Percentiles rank a stretch among this genome's conserved stretches.
phyloP scores from a whole-genome alignment of 805 yeast species.

The Blastobotrys terrestris region DNA sequence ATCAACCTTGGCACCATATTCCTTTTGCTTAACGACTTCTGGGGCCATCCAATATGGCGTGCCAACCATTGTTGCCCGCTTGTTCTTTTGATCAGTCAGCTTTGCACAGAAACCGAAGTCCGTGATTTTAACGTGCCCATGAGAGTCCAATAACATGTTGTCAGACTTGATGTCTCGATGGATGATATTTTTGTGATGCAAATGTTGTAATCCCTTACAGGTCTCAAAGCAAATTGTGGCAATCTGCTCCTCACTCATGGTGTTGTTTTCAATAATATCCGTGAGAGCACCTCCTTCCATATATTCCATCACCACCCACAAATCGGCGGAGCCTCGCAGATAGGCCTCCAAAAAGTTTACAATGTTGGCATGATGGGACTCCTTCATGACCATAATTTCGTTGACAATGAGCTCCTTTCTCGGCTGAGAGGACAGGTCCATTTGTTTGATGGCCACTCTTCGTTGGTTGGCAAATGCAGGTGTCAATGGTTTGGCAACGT shows the following conservation, averaged over 20 bases:
- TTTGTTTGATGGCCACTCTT: constrained; percentile 89
- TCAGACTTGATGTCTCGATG: constrained; percentile 98
- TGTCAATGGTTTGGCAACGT: constrained; percentile 64
- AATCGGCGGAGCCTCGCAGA: constrained; percentile 47
- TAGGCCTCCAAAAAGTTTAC: constrained; percentile 91
- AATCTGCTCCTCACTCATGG: constrained; percentile 77
- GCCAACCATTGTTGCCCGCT: constrained; percentile 82
- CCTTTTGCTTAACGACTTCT: constrained; percentile 73
- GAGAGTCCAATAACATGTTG: constrained; percentile 75
- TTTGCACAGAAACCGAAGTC: constrained; percentile 98
- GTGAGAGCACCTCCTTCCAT: constrained; percentile 99
- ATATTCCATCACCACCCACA: constrained; percentile 98
- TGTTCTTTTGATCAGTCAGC: constrained; percentile 67
- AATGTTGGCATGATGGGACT: constrained; percentile 81
- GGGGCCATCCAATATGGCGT: constrained; percentile 93
- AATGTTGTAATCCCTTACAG: constrained; percentile 80
- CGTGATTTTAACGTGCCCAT: constrained; percentile 88
- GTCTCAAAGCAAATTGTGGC: constrained; percentile 89
- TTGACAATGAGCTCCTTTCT: constrained; percentile 91
- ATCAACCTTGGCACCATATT: constrained; percentile 76
- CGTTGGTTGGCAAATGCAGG: constrained; percentile 27
- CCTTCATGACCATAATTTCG: constrained; percentile 94
- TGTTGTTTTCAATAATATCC: constrained; percentile 89
- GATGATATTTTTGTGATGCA: constrained; percentile 87
- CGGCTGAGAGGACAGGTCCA: constrained; percentile 92